Percentiles rank a stretch among this genome's conserved stretches.
These are phyloP conservation scores for Colletotrichum sp. DNA, from an alignment of 2,329 filamentous ascomycete species.

Conservation along the genomic window DNA sequence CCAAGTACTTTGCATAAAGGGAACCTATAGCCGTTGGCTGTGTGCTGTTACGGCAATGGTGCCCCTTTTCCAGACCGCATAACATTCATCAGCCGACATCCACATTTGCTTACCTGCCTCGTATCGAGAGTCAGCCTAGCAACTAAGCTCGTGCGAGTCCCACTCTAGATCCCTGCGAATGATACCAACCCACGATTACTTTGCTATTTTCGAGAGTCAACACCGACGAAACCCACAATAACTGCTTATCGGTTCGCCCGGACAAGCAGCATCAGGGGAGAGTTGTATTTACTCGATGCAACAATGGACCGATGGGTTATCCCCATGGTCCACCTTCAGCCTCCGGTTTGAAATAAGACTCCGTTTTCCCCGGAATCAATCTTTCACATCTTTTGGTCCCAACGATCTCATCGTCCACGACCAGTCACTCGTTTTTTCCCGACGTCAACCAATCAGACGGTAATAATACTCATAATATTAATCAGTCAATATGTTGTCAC, in stretches of 20 bases:
- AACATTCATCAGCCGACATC: not conserved
- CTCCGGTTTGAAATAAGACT: not conserved
- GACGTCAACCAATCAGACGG: not conserved
- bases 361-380: not conserved
- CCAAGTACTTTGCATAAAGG: not conserved
- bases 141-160: constrained; percentile 4
- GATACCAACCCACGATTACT: not conserved
- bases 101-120: not conserved
- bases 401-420: not conserved
- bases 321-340: not conserved
- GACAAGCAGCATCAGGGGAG: not conserved
- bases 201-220: not conserved
- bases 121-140: constrained; percentile 5
- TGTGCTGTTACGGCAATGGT: not conserved
- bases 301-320: not conserved
- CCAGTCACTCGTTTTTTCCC: constrained; percentile 7
- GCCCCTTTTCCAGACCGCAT: not conserved
- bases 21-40: not conserved
- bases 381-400: not conserved
- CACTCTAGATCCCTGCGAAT: not conserved
- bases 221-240: constrained; percentile 9
- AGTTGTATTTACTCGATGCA: not conserved
- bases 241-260: not conserved
- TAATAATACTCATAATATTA: constrained; percentile 3
- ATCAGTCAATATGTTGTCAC: constrained; percentile 8